phyloP scores from a whole-genome alignment of 2,329 filamentous ascomycete species.

The Colletotrichum magnum region DNA sequence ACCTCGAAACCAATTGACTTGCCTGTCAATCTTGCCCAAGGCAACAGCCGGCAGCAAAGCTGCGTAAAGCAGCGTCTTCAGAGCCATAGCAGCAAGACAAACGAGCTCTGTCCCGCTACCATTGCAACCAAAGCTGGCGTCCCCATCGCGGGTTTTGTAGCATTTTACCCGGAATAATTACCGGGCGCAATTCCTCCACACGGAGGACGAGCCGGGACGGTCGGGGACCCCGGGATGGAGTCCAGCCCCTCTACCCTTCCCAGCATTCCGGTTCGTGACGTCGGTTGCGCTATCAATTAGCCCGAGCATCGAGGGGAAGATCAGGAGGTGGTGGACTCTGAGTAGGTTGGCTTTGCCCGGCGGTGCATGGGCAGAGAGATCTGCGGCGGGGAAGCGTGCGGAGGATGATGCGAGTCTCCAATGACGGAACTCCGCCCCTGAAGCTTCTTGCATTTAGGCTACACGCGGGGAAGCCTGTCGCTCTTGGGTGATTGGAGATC shows the following conservation, averaged over 20 bases:
- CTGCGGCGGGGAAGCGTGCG: slow-evolving; percentile 9
- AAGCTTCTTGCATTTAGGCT: slow-evolving; percentile 26
- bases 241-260: slow-evolving; percentile 7
- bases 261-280: slow-evolving; percentile 10
- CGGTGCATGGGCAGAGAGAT: background rate
- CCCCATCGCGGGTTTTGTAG: slow-evolving; percentile 19
- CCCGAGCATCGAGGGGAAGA: slow-evolving; percentile 12
- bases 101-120: background rate
- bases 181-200: slow-evolving; percentile 27
- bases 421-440: slow-evolving; percentile 9
- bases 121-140: background rate
- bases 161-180: slow-evolving; percentile 31
- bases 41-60: slow-evolving; percentile 19
- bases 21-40: slow-evolving; percentile 11
- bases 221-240: background rate
- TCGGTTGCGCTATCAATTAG: slow-evolving; percentile 15
- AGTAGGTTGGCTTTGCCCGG: too few species aligned
- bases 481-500: background rate
- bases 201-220: slow-evolving; percentile 21
- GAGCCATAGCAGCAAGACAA: background rate
- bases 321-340: too few species aligned
- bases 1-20: background rate
- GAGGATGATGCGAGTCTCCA: slow-evolving; percentile 5
- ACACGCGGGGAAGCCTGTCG: slow-evolving; percentile 16
- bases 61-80: background rate